Percentiles rank a stretch among this genome's conserved stretches.
phyloP scores from a whole-genome alignment of 164 flowering plant genomes.

The Magnolia changhungtana region DNA sequence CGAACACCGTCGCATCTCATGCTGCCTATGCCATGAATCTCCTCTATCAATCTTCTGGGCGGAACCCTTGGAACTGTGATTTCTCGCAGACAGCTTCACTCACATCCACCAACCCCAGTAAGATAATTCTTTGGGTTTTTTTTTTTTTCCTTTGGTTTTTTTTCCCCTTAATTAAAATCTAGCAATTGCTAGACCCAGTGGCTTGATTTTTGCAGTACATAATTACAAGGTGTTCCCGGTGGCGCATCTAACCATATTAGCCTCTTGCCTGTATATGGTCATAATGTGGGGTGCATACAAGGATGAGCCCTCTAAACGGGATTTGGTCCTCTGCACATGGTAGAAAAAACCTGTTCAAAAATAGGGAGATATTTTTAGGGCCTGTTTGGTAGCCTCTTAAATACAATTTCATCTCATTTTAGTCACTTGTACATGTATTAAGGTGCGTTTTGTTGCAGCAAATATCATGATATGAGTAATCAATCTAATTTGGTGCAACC shows the following conservation, averaged over 20 bases:
- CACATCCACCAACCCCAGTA: constrained; percentile 73
- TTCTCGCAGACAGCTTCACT: constrained; percentile 66
- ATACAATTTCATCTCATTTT: no score
- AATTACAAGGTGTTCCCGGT: neutral
- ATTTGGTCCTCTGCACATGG: neutral
- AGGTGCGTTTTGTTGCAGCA: no score
- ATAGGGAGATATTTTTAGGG: no score
- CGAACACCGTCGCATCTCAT: constrained; percentile 62
- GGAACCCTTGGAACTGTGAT: constrained; percentile 73
- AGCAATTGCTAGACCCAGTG: neutral
- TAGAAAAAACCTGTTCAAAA: no score
- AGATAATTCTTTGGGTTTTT: constrained; percentile 9
- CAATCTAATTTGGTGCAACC: no score
- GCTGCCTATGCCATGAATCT: constrained; percentile 91
- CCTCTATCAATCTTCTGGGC: constrained; percentile 54
- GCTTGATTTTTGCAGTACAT: no score
- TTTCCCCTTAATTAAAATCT: neutral
- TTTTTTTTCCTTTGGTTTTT: neutral
- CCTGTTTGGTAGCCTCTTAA: no score
- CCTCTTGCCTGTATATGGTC: neutral
- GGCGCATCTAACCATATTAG: neutral
- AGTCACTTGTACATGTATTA: no score
- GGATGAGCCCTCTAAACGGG: neutral
- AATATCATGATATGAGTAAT: no score
- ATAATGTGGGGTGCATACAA: neutral